A percentile compares a stretch with the other conserved stretches of the same genome.
Evolutionary conservation across 2,329 filamentous ascomycete genomes (phyloP).

Genomic region (Venturia nashicola): DNA sequence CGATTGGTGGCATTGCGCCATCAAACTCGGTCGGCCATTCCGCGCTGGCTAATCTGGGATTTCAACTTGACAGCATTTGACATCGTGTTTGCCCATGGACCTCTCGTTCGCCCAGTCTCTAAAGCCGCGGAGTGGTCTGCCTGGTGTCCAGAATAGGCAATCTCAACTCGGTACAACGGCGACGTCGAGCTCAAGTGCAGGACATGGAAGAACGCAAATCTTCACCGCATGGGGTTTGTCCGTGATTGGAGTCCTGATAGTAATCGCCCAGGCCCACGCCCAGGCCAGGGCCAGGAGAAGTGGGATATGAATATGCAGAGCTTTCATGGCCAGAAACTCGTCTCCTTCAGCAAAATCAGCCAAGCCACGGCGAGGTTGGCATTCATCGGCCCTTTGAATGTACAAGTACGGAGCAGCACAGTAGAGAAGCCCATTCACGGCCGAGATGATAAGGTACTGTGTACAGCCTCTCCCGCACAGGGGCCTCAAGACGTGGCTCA

Average conservation of each 20-base stretch:
- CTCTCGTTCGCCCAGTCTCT: not conserved
- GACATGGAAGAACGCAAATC: not conserved
- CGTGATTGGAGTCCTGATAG: not conserved
- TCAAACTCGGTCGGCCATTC: not conserved
- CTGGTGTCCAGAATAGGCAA: not conserved
- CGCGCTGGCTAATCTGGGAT: not conserved
- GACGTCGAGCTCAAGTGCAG: not conserved
- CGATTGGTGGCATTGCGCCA: not conserved
- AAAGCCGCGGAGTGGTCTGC: not conserved
- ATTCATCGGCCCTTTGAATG: too few relatives aligned
- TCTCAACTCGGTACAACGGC: not conserved
- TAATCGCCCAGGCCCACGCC: not conserved
- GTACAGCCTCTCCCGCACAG: too few relatives aligned
- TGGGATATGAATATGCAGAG: not conserved
- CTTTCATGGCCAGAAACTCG: not conserved
- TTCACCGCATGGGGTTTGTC: not conserved
- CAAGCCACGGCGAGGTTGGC: too few relatives aligned
- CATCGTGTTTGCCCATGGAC: not conserved
- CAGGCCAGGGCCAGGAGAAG: too few relatives aligned
- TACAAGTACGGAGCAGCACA: too few relatives aligned
- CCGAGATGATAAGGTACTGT: too few relatives aligned
- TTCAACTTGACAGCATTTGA: not conserved
- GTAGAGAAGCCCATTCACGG: too few relatives aligned
- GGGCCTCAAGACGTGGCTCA: too few relatives aligned
- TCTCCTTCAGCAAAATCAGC: not conserved